Conservation (phyloP, 352 stramenopile species). For the Aphanomyces stellatus region DNA sequence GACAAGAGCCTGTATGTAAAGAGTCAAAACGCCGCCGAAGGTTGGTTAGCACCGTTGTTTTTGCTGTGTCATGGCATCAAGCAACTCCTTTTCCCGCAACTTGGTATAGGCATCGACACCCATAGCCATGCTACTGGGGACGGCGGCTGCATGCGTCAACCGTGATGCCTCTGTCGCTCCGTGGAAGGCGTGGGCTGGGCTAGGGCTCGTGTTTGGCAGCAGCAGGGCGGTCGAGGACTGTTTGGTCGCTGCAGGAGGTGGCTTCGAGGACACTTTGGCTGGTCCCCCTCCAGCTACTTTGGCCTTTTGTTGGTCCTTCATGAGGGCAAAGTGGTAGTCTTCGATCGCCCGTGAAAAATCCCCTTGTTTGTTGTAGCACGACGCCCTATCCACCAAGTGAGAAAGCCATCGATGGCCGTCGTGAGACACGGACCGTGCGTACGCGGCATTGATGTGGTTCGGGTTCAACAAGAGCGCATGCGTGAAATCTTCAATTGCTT, state of each 20-base stretch:
- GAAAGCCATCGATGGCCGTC: background rate
- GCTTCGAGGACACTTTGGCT: conserved; percentile 29
- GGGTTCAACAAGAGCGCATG: conserved; percentile 64
- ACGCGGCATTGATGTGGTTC: conserved; percentile 82
- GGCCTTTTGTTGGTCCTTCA: conserved; percentile 56
- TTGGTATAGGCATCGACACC: conserved; percentile 19
- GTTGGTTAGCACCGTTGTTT: background rate
- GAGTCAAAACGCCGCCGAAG: too few species aligned
- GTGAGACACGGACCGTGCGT: conserved; percentile 48
- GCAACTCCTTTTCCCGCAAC: conserved; percentile 15
- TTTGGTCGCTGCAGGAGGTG: background rate
- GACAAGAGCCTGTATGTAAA: too few species aligned
- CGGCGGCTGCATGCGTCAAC: background rate
- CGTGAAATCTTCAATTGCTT: conserved; percentile 75
- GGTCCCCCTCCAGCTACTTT: conserved; percentile 25
- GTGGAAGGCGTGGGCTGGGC: background rate
- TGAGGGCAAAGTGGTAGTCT: conserved; percentile 82
- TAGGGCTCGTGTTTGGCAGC: background rate
- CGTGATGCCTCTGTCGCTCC: background rate
- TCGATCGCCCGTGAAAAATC: conserved; percentile 82
- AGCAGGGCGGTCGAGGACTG: too few species aligned
- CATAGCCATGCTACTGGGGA: conserved; percentile 3
- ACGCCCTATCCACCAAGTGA: conserved; percentile 26
- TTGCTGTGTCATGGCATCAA: conserved; percentile 12
- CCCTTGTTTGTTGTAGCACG: conserved; percentile 80